Evolutionary conservation across 129 eudicot genomes (phyloP), one percentile per base, ranked within the genome.

Genomic region (Calendula officinalis): DNA sequence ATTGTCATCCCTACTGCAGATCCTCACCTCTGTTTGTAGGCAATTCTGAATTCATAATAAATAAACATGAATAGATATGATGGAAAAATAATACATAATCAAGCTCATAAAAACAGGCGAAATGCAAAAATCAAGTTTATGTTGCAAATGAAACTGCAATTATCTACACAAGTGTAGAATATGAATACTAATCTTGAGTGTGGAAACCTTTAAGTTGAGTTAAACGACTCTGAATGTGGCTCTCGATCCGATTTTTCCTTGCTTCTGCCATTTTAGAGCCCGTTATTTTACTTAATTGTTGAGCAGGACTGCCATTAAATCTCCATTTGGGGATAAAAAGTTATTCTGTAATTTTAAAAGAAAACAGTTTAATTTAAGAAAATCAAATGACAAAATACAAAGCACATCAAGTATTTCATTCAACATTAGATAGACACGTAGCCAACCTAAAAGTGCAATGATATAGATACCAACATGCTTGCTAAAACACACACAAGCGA

Each of bases 1-100:
- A n/a, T n/a, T n/a, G n/a, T n/a, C 99, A 94, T 78, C 85, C 89
- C 8, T 95, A 72, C 72, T 94, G 99, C 70, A 94, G 84, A 67
- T 89, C 95, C 75, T 88, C 99, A n/a, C 99, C 99, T 80, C 95
- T 86, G 82, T 77, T 86, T 66, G 99, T 68, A 48, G 99, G 96
- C 75, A 94, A 80, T 67, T 89, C 99, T 94, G 86, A 66, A 66
- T 69, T 33, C 67, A 76, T 38, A 36, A 56, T 17, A 36, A 56
- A 35, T 16, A 55, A 32, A 46, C 36, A 62, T 60, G 6, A n/a
- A n/a, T n/a, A n/a, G n/a, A n/a, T n/a, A n/a, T n/a, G 30, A 22
- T 22, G 30, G 30, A 22, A 22, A 22, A 22, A 22, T 22, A 22
- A 22, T 22, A 22, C 30, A 22, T 22, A 22, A 22, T 22, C 30